Conservation (phyloP, 352 stramenopile species). For the Pythium chondricola region DNA sequence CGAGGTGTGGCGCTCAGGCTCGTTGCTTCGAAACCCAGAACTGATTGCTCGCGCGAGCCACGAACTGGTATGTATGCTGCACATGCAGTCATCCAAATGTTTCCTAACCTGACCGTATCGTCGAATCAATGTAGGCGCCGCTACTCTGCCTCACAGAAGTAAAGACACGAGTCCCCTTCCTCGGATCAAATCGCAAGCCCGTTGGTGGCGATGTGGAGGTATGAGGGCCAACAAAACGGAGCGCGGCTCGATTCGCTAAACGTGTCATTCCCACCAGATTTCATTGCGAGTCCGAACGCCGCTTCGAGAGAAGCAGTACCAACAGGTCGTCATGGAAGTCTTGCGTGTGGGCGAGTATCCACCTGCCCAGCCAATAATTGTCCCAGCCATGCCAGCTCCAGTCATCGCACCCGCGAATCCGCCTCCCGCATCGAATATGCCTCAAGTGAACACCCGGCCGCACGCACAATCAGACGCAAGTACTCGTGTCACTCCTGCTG, state of each 20-base stretch:
- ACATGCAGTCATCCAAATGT: too few relatives aligned
- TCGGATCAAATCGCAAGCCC: constrained; percentile 62
- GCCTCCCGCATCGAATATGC: too few relatives aligned
- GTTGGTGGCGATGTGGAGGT: constrained; percentile 65
- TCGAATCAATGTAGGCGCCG: constrained; percentile 24
- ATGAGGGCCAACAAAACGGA: too few relatives aligned
- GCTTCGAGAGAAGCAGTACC: constrained; percentile 57
- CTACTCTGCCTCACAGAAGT: constrained; percentile 49
- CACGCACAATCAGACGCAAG: constrained; percentile 5
- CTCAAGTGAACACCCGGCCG: not conserved
- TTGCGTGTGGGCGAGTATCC: constrained; percentile 51
- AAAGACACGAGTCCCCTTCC: constrained; percentile 44
- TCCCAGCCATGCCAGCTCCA: not conserved
- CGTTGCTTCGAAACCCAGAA: constrained; percentile 61
- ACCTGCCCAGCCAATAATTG: not conserved
- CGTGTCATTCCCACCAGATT: constrained; percentile 26
- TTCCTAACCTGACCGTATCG: too few relatives aligned
- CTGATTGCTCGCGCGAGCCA: constrained; percentile 58
- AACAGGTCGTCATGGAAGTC: constrained; percentile 32
- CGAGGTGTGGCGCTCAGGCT: constrained; percentile 63
- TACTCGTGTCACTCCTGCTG: not conserved
- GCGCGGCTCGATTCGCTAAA: too few relatives aligned
- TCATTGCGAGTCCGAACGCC: constrained; percentile 46
- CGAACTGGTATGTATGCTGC: constrained; percentile 38
- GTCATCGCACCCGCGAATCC: too few relatives aligned